phyloP scores from a whole-genome alignment of 73 alveolate genomes.

The Symbiodinium natans region DNA sequence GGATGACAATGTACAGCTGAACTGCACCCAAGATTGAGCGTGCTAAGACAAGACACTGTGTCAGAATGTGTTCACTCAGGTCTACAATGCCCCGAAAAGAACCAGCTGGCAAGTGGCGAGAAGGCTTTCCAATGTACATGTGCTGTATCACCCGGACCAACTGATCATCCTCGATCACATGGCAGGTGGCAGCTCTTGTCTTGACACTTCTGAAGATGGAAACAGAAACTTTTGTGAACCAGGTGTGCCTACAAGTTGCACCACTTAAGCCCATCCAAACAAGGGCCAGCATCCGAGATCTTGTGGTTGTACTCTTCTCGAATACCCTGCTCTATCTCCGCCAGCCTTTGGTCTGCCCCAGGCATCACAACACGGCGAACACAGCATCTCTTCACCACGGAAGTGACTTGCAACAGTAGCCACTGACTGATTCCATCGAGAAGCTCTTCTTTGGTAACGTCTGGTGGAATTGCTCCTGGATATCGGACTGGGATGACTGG shows the following conservation, averaged over 20 bases:
- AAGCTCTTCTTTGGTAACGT: conserved; percentile 7
- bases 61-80: too few species aligned
- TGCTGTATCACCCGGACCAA: conserved; percentile 14
- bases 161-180: not conserved
- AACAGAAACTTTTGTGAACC: too few species aligned
- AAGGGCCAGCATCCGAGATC: conserved; percentile 1
- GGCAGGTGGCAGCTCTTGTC: too few species aligned
- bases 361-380: not conserved
- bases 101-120: not conserved
- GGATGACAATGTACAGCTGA: too few species aligned
- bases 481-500: too few species aligned
- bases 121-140: conserved; percentile 10
- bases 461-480: conserved; percentile 14
- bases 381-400: not conserved
- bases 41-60: too few species aligned
- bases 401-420: not conserved
- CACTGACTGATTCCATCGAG: not conserved
- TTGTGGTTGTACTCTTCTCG: conserved; percentile 41
- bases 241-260: too few species aligned
- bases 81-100: too few species aligned
- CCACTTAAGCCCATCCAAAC: too few species aligned
- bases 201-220: too few species aligned
- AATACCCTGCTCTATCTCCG: conserved; percentile 27
- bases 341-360: not conserved
- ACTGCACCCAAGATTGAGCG: too few species aligned